Conservation (phyloP, 1,284 basidiomycete species). For the Lignosus rhinocerotis region DNA sequence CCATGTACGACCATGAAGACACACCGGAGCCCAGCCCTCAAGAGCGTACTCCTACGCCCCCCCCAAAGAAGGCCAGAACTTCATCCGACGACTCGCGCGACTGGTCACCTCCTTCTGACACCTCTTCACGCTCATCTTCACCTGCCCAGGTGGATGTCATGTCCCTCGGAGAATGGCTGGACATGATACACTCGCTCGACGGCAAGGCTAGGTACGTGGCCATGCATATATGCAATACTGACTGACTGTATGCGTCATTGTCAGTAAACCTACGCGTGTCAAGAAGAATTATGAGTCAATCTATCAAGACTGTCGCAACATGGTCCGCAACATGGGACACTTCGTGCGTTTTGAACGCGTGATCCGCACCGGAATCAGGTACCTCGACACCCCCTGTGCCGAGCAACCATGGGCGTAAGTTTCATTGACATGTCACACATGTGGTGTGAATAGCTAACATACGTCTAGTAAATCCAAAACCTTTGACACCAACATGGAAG, state of each 20-base stretch:
- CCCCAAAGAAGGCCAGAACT: neutral
- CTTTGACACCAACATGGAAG: neutral
- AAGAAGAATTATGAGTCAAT: neutral
- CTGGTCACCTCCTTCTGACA: neutral
- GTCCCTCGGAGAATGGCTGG: neutral
- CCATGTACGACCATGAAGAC: no score
- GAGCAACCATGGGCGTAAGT: neutral
- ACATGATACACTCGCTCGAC: neutral
- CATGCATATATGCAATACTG: neutral
- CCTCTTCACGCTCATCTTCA: neutral
- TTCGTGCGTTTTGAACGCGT: neutral
- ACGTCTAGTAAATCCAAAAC: neutral
- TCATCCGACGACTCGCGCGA: neutral
- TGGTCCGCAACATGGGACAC: neutral
- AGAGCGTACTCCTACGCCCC: no score
- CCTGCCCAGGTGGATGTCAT: neutral
- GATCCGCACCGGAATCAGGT: neutral
- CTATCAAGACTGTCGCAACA: neutral
- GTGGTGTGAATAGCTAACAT: neutral
- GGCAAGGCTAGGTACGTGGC: neutral
- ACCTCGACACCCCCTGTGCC: neutral
- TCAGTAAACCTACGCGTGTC: neutral
- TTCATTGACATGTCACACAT: no score
- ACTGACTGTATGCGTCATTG: neutral
- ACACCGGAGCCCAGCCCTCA: no score